Percentiles rank a stretch among this genome's conserved stretches.
Conservation (phyloP, 2,329 filamentous ascomycete species). For the Colletotrichum paranaense region DNA sequence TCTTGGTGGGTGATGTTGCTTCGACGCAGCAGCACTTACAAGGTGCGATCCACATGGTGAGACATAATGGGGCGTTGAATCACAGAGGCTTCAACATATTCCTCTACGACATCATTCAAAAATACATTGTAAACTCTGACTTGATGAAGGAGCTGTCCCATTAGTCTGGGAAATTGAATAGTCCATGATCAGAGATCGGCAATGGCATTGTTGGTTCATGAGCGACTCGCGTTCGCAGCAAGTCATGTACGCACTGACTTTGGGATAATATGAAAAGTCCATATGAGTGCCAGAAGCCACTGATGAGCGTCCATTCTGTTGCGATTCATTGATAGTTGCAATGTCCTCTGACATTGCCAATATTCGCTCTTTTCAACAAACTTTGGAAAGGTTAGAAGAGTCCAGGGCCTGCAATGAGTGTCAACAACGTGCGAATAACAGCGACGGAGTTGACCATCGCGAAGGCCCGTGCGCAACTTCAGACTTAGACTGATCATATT, state of each 20-base stretch:
- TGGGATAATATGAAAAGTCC: no score
- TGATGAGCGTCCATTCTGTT: no score
- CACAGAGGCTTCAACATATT: not conserved
- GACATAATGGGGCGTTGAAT: not conserved
- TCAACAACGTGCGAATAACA: not conserved
- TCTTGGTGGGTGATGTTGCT: not conserved
- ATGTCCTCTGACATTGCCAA: no score
- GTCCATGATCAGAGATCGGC: not conserved
- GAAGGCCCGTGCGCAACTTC: not conserved
- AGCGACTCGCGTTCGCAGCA: no score
- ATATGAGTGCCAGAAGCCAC: no score
- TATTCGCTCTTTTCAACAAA: no score
- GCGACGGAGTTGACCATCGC: not conserved
- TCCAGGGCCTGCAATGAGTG: no score
- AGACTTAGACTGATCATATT: not conserved
- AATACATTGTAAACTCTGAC: not conserved
- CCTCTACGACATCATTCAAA: not conserved
- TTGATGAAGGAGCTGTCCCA: not conserved
- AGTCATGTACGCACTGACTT: no score
- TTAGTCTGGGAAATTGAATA: not conserved
- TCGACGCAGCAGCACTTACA: not conserved
- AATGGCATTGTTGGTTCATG: no score
- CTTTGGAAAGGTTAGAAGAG: no score
- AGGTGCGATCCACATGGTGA: not conserved
- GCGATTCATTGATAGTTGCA: no score